Base-by-base conservation (phyloP, 2,329 filamentous ascomycete species). In the Trichoderma guizhouense region DNA sequence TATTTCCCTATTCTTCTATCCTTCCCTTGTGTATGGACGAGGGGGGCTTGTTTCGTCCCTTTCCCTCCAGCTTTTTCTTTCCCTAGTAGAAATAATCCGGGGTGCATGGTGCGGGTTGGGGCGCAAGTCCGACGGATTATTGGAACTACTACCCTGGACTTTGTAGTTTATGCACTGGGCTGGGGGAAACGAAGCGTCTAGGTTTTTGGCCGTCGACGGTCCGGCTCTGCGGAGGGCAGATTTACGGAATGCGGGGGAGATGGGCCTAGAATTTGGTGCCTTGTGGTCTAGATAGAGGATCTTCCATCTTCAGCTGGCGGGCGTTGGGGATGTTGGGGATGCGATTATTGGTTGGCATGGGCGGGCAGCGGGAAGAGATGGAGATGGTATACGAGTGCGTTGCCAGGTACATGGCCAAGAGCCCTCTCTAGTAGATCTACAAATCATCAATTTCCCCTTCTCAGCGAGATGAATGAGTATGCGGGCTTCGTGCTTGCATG, bases 181-280 rank as follows among this genome's bases (percentile, higher is more conserved):
- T 36, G 43, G 43, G 43, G n/a, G n/a, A n/a, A 51, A 36, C 34
- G 43, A 36, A 30, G 65, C 65, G 65, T 60, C 55, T 39, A 67
- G 51, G 47, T 57, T 67, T 53, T 4, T 11, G 15, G 47, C 51
- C 64, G 15, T 39, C 51, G 30, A 51, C 8, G 24, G 65, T 60
- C 65, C 65, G 65, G 65, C 53, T 24, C 36, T 68, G 36, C 65
- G 65, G 65, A 68, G 32, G 65, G 21, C 24, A 43, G 53, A 68
- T 60, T 60, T 68, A 4, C 21, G 14, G 47, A 26, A 68, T 68
- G 65, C 65, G 65, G 65, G 65, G 65, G 30, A 60, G 26, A 55
- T 26, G 34, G 26, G 53, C 26, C 36, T 60, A 68, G 51, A 57
- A 32, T 24, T 39, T 28, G 24, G 47, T 34, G 62, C 30, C 43